These are phyloP conservation scores for Comarum palustre DNA, from an alignment of 306 rosid genomes.

Conservation along the genomic window DNA sequence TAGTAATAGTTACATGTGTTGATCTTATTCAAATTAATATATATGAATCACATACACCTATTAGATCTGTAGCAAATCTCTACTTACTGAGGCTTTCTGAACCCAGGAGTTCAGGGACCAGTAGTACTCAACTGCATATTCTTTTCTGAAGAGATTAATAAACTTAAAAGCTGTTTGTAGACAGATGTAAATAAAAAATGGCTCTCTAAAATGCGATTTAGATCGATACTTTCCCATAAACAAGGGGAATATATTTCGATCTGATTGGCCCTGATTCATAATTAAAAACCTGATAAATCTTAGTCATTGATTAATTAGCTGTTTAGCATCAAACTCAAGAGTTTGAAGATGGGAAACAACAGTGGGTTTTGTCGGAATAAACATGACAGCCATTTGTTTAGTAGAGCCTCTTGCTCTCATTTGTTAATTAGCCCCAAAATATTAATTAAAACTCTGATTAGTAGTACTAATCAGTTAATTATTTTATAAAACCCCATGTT, in stretches of 20 bases:
- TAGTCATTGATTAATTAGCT: slow-evolving; percentile 30
- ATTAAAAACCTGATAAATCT: slow-evolving; percentile 18
- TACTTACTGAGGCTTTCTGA: not conserved
- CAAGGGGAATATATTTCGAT: slow-evolving; percentile 38
- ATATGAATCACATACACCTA: not conserved
- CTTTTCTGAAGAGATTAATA: not conserved
- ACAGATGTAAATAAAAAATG: slow-evolving; percentile 25
- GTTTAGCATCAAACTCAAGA: slow-evolving; percentile 29
- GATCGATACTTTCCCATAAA: slow-evolving; percentile 20
- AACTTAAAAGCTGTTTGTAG: slow-evolving; percentile 4
- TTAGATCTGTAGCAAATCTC: not conserved
- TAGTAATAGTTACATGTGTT: slow-evolving; percentile 4
- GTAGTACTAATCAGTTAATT: not conserved
- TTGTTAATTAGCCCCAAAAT: slow-evolving; percentile 9
- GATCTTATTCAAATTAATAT: too few relatives aligned
- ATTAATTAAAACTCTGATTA: slow-evolving; percentile 15
- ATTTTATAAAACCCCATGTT: slow-evolving; percentile 15
- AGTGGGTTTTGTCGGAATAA: slow-evolving; percentile 69
- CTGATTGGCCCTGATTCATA: slow-evolving; percentile 30
- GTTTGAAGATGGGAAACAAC: slow-evolving; percentile 83
- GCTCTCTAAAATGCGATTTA: slow-evolving; percentile 18
- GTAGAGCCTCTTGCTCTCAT: slow-evolving; percentile 11
- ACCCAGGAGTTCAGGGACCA: slow-evolving; percentile 15
- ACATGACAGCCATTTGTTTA: slow-evolving; percentile 70
- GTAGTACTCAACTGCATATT: slow-evolving; percentile 22